Conservation (phyloP, 306 rosid species). For the Sphenostylis stenocarpa region DNA sequence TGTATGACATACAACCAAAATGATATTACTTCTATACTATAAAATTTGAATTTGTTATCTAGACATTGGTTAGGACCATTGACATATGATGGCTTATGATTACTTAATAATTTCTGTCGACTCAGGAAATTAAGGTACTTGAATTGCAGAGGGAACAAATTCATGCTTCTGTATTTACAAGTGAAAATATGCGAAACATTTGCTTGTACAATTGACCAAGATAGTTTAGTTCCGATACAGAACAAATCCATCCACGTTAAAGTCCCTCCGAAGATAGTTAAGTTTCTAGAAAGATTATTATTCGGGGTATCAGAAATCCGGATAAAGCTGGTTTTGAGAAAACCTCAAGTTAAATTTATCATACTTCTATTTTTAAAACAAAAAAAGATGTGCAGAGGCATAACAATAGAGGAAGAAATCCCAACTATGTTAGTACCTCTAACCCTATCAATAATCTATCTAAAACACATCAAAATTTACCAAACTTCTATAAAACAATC, state of each 20-base stretch:
- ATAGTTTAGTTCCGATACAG: not conserved
- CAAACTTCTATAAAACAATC: not conserved
- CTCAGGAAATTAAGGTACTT: not conserved
- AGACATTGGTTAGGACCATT: too few species aligned
- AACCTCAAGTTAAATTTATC: slow-evolving; percentile 9
- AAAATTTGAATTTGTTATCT: too few species aligned
- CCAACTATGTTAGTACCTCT: too few species aligned
- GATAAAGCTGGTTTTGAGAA: not conserved
- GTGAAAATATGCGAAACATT: not conserved
- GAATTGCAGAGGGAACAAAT: not conserved
- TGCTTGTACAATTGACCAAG: not conserved
- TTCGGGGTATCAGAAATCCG: not conserved
- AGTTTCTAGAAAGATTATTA: not conserved
- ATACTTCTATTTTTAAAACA: too few species aligned
- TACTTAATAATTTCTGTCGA: not conserved
- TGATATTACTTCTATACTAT: too few species aligned
- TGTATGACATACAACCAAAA: too few species aligned
- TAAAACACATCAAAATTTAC: not conserved
- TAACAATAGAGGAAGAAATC: too few species aligned
- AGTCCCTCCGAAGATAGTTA: not conserved
- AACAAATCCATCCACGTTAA: not conserved
- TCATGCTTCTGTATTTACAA: not conserved
- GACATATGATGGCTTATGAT: too few species aligned
- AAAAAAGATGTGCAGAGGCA: too few species aligned
- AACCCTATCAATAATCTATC: too few species aligned